phyloP scores from a whole-genome alignment of 2,329 filamentous ascomycete genomes.

The Aspergillus sojae region DNA sequence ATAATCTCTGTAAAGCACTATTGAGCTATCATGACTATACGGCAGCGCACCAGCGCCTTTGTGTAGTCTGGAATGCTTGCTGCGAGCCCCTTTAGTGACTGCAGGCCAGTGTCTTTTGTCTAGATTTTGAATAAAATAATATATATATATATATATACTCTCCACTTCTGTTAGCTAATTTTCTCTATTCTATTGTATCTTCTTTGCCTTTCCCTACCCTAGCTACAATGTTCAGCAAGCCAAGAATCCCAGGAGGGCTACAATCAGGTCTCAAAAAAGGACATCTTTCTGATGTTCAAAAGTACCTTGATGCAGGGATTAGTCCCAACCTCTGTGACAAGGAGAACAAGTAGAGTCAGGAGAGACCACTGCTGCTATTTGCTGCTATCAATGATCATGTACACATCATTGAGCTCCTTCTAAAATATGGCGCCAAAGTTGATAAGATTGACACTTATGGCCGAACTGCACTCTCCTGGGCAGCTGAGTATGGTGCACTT shows the following conservation, averaged over 20 bases:
- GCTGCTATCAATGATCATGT: neutral
- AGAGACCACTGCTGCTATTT: neutral
- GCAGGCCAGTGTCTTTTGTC: neutral
- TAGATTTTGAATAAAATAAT: neutral
- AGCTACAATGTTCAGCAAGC: neutral
- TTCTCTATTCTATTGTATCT: neutral
- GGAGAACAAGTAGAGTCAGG: neutral
- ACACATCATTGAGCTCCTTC: neutral
- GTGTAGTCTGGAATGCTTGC: neutral
- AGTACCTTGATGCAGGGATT: neutral
- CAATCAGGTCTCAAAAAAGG: neutral
- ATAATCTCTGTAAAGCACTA: neutral
- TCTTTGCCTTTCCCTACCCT: neutral
- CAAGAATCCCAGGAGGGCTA: neutral
- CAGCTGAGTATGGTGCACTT: neutral
- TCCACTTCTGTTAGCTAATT: neutral
- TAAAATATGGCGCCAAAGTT: neutral
- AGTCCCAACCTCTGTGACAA: neutral
- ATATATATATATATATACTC: neutral
- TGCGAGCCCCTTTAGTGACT: neutral
- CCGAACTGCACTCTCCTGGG: neutral
- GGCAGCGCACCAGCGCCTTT: neutral
- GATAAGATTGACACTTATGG: neutral
- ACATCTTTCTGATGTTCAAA: neutral
- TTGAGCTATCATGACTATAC: neutral